Evolutionary conservation across 1,284 basidiomycete species (phyloP), one percentile per base, ranked within the genome.

Genomic region (Meripilus lineatus): DNA sequence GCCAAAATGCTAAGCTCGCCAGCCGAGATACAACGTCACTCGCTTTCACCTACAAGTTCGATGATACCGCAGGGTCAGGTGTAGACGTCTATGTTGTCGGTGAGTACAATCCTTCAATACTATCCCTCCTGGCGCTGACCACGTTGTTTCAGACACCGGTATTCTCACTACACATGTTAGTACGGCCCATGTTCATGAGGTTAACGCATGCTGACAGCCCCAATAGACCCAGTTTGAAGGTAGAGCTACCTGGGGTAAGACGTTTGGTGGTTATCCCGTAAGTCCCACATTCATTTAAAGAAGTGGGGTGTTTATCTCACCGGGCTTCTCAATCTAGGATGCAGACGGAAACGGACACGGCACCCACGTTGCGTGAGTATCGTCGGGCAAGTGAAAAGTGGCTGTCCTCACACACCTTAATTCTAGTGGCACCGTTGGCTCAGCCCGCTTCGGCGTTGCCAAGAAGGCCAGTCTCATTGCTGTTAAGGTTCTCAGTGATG

Each of bases 401-500:
- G 5, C 8, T 8, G 8, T 25, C n/a, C n/a, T n/a, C n/a, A n/a
- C n/a, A n/a, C n/a, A n/a, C n/a, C n/a, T 3, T 77, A 61, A 72
- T 69, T 55, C 65, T 68, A 55, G 53, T 22, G 74, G 73, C 26
- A 75, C 72, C 30, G 73, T 74, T 42, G 84, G 70, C 20, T 79
- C 77, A 14, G 61, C 62, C 49, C 56, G 75, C 51, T 86, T 79
- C 59, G 85, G 85, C 63, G 81, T 87, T 30, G 84, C 84, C 47
- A 88, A 86, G 68, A 68, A 68, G 51, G 80, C 79, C 40, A 71
- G 70, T 49, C 56, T 88, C 48, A 75, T 84, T 49, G 84, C 84
- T 39, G 84, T 88, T 68, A 87, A 87, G 69, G 84, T 88, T 17
- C 73, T 87, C 47, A 75, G 76, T 34, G 72, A 76, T 44, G 67